These are phyloP conservation scores for Calonectria ilicicola DNA, from an alignment of 2,329 filamentous ascomycete genomes.

Conservation along the genomic window DNA sequence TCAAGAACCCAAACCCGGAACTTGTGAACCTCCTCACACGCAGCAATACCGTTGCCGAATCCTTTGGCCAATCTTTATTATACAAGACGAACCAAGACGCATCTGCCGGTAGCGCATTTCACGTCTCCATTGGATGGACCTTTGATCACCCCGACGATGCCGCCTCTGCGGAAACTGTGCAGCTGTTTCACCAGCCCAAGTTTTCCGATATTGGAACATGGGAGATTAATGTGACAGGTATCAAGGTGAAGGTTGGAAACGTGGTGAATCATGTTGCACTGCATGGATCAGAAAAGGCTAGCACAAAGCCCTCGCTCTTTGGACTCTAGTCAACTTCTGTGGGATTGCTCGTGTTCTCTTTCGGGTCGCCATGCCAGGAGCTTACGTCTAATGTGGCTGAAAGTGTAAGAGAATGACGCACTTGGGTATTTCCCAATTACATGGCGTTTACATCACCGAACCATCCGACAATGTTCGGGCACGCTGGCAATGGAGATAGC, in stretches of 20 bases:
- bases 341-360: not conserved
- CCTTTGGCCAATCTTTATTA: conserved; percentile 76
- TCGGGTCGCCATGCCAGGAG: not conserved
- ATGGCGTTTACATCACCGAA: not conserved
- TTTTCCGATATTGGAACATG: conserved; percentile 53
- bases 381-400: not conserved
- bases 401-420: not conserved
- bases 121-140: conserved; percentile 91
- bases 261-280: conserved; percentile 66
- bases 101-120: conserved; percentile 68
- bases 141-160: conserved; percentile 65
- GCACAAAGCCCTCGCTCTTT: conserved; percentile 21
- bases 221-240: conserved; percentile 65
- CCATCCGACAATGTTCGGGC: not conserved
- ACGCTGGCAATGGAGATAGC: not conserved
- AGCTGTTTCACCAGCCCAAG: conserved; percentile 37
- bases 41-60: conserved; percentile 80
- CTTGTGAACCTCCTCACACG: conserved; percentile 72
- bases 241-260: conserved; percentile 85
- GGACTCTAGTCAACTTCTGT: conserved; percentile 17
- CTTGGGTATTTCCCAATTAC: not conserved
- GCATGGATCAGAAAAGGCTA: conserved; percentile 14
- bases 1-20: conserved; percentile 59
- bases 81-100: conserved; percentile 62
- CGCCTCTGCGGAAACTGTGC: conserved; percentile 40